A percentile compares a stretch with the other conserved stretches of the same genome.
Evolutionary conservation across 192 early-diverging fungal species (phyloP).

Genomic region (Oehlia diaphana): DNA sequence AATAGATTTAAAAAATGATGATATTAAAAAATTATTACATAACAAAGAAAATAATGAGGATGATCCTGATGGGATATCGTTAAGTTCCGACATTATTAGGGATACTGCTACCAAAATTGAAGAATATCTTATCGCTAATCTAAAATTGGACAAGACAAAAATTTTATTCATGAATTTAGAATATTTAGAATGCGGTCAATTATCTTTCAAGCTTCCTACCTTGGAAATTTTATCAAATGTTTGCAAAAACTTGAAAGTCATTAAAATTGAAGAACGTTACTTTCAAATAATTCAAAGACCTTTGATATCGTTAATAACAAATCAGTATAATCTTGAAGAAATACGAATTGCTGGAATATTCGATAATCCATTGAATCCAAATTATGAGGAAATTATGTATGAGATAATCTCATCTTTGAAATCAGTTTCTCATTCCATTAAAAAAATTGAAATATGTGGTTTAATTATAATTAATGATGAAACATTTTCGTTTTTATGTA

Average conservation of each 20-base stretch:
- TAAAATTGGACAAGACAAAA: background rate
- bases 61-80: background rate
- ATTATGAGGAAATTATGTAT: background rate
- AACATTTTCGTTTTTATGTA: background rate
- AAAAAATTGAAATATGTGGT: background rate
- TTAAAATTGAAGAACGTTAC: background rate
- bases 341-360: background rate
- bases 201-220: background rate
- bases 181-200: background rate
- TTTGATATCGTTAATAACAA: background rate
- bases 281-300: background rate
- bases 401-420: background rate
- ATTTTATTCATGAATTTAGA: background rate
- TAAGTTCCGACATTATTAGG: background rate
- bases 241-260: background rate
- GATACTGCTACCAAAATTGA: background rate
- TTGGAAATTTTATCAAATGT: background rate
- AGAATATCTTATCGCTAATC: background rate
- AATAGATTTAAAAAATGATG: background rate
- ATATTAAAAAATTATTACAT: background rate
- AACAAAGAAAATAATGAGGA: background rate
- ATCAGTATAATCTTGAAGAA: background rate
- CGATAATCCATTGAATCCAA: background rate
- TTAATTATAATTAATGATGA: background rate
- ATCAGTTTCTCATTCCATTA: background rate